Evolutionary conservation across 2,329 filamentous ascomycete genomes (phyloP).

Genomic region (Fusarium ambrosium): DNA sequence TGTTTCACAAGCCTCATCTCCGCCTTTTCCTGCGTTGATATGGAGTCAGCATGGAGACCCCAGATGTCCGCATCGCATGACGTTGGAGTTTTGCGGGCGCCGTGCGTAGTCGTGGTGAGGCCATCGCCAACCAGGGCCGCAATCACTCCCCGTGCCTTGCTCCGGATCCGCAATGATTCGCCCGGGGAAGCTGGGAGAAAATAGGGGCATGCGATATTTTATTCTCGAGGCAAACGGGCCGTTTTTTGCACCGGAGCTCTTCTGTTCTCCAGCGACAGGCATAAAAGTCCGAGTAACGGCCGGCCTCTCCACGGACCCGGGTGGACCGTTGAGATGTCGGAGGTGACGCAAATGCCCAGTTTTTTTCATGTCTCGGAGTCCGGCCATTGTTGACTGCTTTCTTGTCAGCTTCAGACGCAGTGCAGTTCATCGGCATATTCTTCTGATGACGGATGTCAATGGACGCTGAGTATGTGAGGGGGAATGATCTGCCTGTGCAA

Average conservation of each 20-base stretch:
- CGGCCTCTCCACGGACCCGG: conserved; percentile 41
- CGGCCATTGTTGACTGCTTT: not conserved
- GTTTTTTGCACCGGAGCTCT: conserved; percentile 31
- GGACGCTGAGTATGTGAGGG: not conserved
- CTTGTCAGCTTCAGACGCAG: not conserved
- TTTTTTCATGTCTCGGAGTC: conserved; percentile 4
- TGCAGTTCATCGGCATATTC: not conserved
- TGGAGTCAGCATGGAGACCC: conserved; percentile 35
- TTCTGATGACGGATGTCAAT: not conserved
- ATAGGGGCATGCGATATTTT: conserved; percentile 36
- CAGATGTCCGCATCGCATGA: conserved; percentile 31
- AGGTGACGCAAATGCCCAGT: conserved; percentile 33
- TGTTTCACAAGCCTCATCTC: conserved; percentile 35
- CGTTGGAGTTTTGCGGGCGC: conserved; percentile 25
- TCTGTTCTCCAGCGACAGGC: conserved; percentile 40
- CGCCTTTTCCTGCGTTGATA: conserved; percentile 20
- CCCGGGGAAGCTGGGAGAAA: conserved; percentile 16
- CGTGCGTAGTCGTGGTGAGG: conserved; percentile 15
- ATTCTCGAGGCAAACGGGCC: conserved; percentile 34
- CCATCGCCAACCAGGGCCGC: conserved; percentile 8
- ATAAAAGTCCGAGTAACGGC: conserved; percentile 46
- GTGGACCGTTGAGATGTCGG: conserved; percentile 29
- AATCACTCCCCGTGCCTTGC: conserved; percentile 1
- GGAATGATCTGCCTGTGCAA: not conserved
- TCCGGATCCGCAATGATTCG: conserved; percentile 10